Evolutionary conservation across 371 early-diverging fungal genomes (phyloP).

Genomic region (Dichotomocladium elegans): DNA sequence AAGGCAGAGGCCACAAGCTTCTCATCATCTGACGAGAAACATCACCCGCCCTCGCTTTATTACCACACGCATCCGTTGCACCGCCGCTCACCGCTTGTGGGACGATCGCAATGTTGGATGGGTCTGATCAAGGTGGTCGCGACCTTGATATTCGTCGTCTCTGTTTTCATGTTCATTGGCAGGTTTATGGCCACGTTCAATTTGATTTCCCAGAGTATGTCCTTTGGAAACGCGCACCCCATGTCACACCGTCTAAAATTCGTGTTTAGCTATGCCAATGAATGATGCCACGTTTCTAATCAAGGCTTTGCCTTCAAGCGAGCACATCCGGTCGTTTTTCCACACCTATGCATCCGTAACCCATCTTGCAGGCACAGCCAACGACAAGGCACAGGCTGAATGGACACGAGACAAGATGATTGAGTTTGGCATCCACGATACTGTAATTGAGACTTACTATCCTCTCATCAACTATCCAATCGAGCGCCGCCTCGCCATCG

Average conservation of each 20-base stretch:
- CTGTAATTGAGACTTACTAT: constrained; percentile 52
- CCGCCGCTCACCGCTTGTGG: too few relatives aligned
- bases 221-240: neutral
- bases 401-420: constrained; percentile 52
- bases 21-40: too few relatives aligned
- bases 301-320: constrained; percentile 20
- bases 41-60: too few relatives aligned
- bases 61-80: too few relatives aligned
- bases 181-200: constrained; percentile 2
- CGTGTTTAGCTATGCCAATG: constrained; percentile 4
- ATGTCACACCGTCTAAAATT: neutral
- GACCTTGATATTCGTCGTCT: neutral
- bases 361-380: constrained; percentile 45
- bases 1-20: too few relatives aligned
- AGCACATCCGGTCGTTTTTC: constrained; percentile 30
- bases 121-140: constrained; percentile 3
- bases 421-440: constrained; percentile 46
- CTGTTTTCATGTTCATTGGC: constrained; percentile 1
- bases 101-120: too few relatives aligned
- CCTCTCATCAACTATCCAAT: constrained; percentile 59
- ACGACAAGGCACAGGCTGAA: constrained; percentile 41
- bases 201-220: constrained; percentile 1
- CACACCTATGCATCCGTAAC: constrained; percentile 49
- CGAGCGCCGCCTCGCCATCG: constrained; percentile 49
- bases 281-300: constrained; percentile 16